A percentile compares a stretch with the other conserved stretches of the same genome.
phyloP scores from a whole-genome alignment of 441 rosid species.

The Eruca vesicaria region DNA sequence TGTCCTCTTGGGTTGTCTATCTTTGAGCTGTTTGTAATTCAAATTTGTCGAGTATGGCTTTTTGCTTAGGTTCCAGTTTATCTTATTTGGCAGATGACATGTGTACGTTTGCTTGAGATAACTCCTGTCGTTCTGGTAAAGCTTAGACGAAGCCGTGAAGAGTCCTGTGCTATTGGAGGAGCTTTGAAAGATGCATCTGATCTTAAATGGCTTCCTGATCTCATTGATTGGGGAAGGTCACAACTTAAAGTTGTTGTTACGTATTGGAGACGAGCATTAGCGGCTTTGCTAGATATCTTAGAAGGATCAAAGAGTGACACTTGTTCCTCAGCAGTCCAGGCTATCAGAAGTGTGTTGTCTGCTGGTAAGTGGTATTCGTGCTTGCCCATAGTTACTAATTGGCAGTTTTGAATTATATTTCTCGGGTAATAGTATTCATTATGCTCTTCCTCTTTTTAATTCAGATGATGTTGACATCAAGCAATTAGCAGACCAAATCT shows the following conservation, averaged over 20 bases:
- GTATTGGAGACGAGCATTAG: constrained; percentile 86
- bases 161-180: constrained; percentile 40
- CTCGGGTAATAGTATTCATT: background rate
- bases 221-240: constrained; percentile 95
- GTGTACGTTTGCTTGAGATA: constrained; percentile 91
- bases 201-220: constrained; percentile 87
- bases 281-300: constrained; percentile 56
- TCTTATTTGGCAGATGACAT: constrained; percentile 76
- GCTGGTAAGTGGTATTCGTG: constrained; percentile 53
- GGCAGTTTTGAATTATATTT: constrained; percentile 9
- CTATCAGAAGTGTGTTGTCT: constrained; percentile 63
- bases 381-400: constrained; percentile 13
- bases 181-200: constrained; percentile 42
- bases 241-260: constrained; percentile 79
- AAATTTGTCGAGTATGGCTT: background rate
- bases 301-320: constrained; percentile 47
- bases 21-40: constrained; percentile 14
- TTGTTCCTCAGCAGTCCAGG: constrained; percentile 44
- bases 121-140: constrained; percentile 73
- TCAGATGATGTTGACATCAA: constrained; percentile 66
- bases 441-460: constrained; percentile 30
- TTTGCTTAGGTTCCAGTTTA: constrained; percentile 1
- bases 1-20: constrained; percentile 9
- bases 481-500: constrained; percentile 64
- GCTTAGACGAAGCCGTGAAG: constrained; percentile 42